Base-by-base conservation (phyloP, 2,329 filamentous ascomycete species). In the Pseudopyricularia javanii region DNA sequence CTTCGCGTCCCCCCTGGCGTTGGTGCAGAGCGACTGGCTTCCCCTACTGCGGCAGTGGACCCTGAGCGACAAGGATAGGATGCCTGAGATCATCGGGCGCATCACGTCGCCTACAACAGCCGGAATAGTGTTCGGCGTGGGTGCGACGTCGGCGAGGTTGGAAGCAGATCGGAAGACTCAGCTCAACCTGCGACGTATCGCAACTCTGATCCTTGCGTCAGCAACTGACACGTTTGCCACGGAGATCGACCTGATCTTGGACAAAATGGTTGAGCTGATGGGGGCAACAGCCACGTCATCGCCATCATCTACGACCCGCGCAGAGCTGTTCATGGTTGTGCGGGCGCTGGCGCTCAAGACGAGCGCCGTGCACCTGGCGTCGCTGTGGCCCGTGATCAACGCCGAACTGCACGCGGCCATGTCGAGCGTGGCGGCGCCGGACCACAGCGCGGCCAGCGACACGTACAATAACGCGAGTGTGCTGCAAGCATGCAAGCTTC, bases 61-160 rank as follows among this genome's bases (percentile, higher is more conserved):
- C 3, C 70, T 91, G 14, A 80, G 80, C 15, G 93, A 98, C 66
- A 96, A 95, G 68, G 91, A 96, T 53, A 82, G 87, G 48, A 78
- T 98, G 69, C 74, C 83, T 0, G 93, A 98, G 56, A 73, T 96
- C 4, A 69, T 97, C 8, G 75, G 79, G 35, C 85, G 89, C 20
- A 79, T 98, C 56, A 83, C 83, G 6, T 80, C 91, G 4, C 93
- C 93, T 6, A 89, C 91, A 1, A 91, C 91, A 14, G 93, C 94
- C 0, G 93, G 93, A 8, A 94, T 98, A 59, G 91, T 98, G 64
- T 98, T 98, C 62, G 93, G 93, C n/a, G 93, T 98, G 0, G 94
- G 94, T 11, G 93, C 93, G 7, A 90, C 88, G 22, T 94, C 91
- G 45, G 93, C 93, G 34, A 79, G 93, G 54, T 79, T 94, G n/a